Evolutionary conservation across 495 filamentous ascomycete genomes (phyloP).

Genomic region (Jackrogersella multiformis): DNA sequence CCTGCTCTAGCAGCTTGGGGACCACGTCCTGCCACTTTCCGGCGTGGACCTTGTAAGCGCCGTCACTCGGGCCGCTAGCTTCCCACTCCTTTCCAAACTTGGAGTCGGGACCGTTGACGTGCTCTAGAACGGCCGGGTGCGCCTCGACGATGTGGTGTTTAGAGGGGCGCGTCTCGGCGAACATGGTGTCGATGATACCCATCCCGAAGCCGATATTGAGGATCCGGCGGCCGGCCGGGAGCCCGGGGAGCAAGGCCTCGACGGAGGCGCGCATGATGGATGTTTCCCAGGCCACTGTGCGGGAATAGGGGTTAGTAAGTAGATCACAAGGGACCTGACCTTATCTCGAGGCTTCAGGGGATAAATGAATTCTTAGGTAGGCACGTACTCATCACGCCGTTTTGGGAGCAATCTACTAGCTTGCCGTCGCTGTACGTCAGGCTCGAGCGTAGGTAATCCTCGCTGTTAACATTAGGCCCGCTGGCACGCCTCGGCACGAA

Average conservation of each 20-base stretch:
- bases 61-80: conserved; percentile 48
- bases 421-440: conserved; percentile 78
- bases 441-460: conserved; percentile 77
- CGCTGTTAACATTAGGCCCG: conserved; percentile 64
- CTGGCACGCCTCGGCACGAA: conserved; percentile 47
- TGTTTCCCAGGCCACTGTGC: conserved; percentile 86
- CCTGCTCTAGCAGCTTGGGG: conserved; percentile 72
- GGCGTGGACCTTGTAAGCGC: conserved; percentile 55
- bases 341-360: not conserved
- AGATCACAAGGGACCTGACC: not conserved
- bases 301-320: conserved; percentile 20
- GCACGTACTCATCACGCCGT: conserved; percentile 81
- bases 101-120: conserved; percentile 61
- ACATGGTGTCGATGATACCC: conserved; percentile 91
- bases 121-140: conserved; percentile 79
- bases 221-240: conserved; percentile 67
- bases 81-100: conserved; percentile 60
- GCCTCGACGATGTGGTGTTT: conserved; percentile 92
- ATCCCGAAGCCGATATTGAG: conserved; percentile 96
- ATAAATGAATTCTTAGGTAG: conserved; percentile 70
- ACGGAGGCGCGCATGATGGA: conserved; percentile 87
- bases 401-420: conserved; percentile 79
- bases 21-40: conserved; percentile 89
- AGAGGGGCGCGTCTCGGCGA: conserved; percentile 72
- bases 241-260: conserved; percentile 52